Evolutionary conservation across 1,284 basidiomycete genomes (phyloP).

Genomic region (Malassezia pachydermatis): DNA sequence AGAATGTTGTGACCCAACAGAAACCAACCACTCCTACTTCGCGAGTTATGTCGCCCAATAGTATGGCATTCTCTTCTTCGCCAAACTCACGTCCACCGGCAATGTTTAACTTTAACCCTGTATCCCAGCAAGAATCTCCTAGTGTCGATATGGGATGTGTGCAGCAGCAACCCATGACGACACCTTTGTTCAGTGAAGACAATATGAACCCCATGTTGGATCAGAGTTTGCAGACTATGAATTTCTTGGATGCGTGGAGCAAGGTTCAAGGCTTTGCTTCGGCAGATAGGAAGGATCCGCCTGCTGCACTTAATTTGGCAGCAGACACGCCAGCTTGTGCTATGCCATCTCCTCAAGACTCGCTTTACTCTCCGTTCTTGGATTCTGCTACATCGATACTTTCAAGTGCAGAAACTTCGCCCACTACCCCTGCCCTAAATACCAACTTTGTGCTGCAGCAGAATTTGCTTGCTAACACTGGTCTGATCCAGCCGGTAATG

Average conservation of each 20-base stretch:
- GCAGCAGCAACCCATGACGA: too few species aligned
- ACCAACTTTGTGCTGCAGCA: neutral
- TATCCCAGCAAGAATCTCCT: too few species aligned
- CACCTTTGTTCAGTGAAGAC: too few species aligned
- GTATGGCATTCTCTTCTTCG: too few species aligned
- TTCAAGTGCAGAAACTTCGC: neutral
- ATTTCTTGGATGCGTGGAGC: conserved; percentile 5
- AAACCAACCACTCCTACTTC: too few species aligned
- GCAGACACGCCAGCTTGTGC: neutral
- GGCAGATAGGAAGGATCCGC: conserved; percentile 6
- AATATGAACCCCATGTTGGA: too few species aligned
- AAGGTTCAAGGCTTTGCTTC: conserved; percentile 15
- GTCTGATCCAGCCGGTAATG: too few species aligned
- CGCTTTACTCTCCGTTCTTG: neutral
- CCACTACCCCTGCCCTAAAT: neutral
- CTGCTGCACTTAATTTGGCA: conserved; percentile 6
- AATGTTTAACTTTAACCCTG: too few species aligned
- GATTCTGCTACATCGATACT: neutral
- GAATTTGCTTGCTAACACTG: neutral
- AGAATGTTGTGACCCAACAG: too few species aligned
- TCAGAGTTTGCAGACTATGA: neutral
- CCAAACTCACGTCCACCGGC: too few species aligned
- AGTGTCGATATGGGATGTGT: too few species aligned
- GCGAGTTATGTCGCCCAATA: too few species aligned
- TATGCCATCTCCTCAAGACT: neutral